A percentile compares a stretch with the other conserved stretches of the same genome.
Conservation (phyloP, 768 basidiomycete species). For the Candolleomyces eurysporus region DNA sequence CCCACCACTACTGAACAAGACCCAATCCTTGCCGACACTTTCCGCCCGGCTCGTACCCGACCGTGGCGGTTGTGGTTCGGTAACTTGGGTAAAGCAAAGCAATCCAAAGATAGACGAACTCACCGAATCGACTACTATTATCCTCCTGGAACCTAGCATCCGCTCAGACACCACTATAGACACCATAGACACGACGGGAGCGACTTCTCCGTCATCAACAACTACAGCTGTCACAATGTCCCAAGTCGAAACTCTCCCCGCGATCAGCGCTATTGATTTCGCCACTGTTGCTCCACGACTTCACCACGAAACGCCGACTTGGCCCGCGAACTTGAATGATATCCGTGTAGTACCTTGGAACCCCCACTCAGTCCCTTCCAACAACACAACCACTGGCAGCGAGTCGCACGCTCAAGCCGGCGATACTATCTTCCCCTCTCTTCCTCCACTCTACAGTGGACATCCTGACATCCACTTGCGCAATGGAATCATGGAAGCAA, state of each 20-base stretch:
- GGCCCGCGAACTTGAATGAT: slow-evolving; percentile 2
- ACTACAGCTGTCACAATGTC: slow-evolving; percentile 47
- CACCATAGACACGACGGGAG: slow-evolving; percentile 22
- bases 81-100: slow-evolving; percentile 47
- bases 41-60: slow-evolving; percentile 57
- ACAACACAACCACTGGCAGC: slow-evolving; percentile 1
- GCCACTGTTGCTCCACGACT: slow-evolving; percentile 3
- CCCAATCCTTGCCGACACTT: slow-evolving; percentile 52
- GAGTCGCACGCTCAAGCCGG: slow-evolving; percentile 27
- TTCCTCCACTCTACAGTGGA: slow-evolving; percentile 67
- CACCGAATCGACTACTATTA: slow-evolving; percentile 13
- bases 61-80: slow-evolving; percentile 78
- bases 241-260: slow-evolving; percentile 49
- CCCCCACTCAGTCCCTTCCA: slow-evolving; percentile 12
- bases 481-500: slow-evolving; percentile 70
- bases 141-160: slow-evolving; percentile 20
- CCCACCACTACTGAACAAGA: slow-evolving; percentile 54
- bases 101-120: slow-evolving; percentile 14
- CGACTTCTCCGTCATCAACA: slow-evolving; percentile 11
- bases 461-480: slow-evolving; percentile 74
- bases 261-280: slow-evolving; percentile 33
- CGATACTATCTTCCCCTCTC: slow-evolving; percentile 52
- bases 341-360: slow-evolving; percentile 2
- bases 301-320: background rate
- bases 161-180: slow-evolving; percentile 5